A percentile compares a stretch with the other conserved stretches of the same genome.
phyloP scores from a whole-genome alignment of 1,139 yeast species.

The Entelexis paramagnoliae region DNA sequence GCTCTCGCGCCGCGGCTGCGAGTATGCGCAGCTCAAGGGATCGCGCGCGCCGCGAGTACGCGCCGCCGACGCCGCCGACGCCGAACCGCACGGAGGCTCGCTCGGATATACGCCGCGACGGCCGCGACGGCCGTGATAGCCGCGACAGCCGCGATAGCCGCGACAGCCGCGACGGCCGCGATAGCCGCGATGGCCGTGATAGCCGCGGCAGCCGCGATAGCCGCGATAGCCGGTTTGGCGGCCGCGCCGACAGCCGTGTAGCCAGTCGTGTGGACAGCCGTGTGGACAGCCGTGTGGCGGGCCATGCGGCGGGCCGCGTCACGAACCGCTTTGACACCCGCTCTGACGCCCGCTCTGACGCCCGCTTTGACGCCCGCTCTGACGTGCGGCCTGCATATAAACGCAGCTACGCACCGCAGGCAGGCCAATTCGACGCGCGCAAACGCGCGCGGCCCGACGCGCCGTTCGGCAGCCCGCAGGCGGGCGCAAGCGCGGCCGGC shows the following conservation, averaged over 20 bases:
- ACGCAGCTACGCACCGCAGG: neutral
- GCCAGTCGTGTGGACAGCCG: neutral
- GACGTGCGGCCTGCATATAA: neutral
- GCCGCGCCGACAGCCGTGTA: too few species aligned
- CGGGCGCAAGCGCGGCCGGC: neutral
- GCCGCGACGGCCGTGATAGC: too few species aligned
- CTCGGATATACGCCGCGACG: too few species aligned
- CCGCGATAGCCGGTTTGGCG: neutral
- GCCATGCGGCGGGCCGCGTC: neutral
- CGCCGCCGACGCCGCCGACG: neutral
- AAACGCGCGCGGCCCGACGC: neutral
- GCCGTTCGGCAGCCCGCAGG: neutral
- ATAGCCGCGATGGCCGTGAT: too few species aligned
- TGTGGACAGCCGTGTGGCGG: neutral
- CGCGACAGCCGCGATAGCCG: too few species aligned
- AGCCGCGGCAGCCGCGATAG: too few species aligned
- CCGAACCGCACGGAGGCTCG: neutral
- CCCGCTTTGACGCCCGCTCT: neutral
- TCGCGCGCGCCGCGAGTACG: slow-evolving; percentile 3
- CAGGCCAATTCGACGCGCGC: neutral
- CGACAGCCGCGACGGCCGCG: too few species aligned
- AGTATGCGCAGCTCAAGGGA: slow-evolving; percentile 2
- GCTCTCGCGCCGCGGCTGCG: neutral
- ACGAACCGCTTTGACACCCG: neutral
- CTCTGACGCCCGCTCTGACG: neutral